Conservation (phyloP, 345 rosid species). For the Corchorus olitorius region DNA sequence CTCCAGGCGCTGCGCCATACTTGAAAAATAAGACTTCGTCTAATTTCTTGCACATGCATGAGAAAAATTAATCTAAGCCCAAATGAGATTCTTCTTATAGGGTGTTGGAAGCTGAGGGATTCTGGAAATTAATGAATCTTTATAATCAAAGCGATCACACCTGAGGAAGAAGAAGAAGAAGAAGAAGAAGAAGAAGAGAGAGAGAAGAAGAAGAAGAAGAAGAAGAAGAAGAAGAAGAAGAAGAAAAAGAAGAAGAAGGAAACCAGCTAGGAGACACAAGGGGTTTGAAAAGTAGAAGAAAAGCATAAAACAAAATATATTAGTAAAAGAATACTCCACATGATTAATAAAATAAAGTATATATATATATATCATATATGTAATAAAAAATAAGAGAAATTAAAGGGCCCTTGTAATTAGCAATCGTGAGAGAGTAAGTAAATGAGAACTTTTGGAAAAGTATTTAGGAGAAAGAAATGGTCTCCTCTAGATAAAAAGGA, state of each 20-base stretch:
- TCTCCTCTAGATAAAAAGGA: not conserved
- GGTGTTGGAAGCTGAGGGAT: not conserved
- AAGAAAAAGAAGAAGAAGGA: not conserved
- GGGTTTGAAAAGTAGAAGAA: slow-evolving; percentile 5
- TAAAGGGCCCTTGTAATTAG: not conserved
- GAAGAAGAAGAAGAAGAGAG: too few relatives aligned
- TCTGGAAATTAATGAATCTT: not conserved
- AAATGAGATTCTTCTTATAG: too few relatives aligned
- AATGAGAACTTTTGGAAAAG: slow-evolving; percentile 22
- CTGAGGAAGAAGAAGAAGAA: not conserved
- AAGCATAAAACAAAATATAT: not conserved
- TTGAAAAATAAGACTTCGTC: not conserved
- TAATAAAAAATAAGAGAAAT: slow-evolving; percentile 1
- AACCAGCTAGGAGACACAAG: not conserved
- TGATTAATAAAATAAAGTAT: too few relatives aligned
- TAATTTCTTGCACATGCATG: not conserved
- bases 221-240: not conserved
- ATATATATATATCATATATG: too few relatives aligned
- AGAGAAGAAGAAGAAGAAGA: not conserved
- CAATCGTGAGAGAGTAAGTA: too few relatives aligned
- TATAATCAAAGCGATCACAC: not conserved
- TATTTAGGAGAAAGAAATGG: slow-evolving; percentile 17
- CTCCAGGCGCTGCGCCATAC: not conserved
- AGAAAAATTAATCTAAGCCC: not conserved
- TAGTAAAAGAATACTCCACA: too few relatives aligned